These are phyloP conservation scores for Pugionium cornutum DNA, from an alignment of 345 rosid species.

Conservation along the genomic window DNA sequence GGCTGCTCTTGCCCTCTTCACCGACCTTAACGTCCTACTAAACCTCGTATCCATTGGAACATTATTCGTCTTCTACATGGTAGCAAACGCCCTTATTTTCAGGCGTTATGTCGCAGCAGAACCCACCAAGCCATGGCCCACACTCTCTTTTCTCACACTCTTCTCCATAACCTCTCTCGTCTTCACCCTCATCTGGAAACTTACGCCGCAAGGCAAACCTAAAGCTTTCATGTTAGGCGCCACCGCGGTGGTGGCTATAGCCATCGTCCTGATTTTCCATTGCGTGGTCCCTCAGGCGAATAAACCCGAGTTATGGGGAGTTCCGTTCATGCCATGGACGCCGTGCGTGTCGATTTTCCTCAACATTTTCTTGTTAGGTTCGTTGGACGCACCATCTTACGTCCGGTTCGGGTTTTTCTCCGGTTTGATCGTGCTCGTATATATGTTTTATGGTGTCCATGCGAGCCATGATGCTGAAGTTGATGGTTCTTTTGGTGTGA, in stretches of 20 bases:
- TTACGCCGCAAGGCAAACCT: slow-evolving; percentile 51
- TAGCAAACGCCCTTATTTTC: slow-evolving; percentile 81
- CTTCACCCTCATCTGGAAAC: slow-evolving; percentile 71
- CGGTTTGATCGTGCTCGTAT: slow-evolving; percentile 56
- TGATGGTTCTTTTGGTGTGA: slow-evolving; percentile 44
- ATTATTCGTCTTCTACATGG: slow-evolving; percentile 92
- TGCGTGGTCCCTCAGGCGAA: slow-evolving; percentile 61
- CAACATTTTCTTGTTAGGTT: slow-evolving; percentile 78
- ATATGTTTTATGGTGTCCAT: slow-evolving; percentile 83
- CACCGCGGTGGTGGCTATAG: slow-evolving; percentile 46
- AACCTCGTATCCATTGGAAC: slow-evolving; percentile 92
- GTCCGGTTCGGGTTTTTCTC: slow-evolving; percentile 73
- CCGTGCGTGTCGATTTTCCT: slow-evolving; percentile 79
- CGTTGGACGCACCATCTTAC: slow-evolving; percentile 67
- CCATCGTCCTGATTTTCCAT: slow-evolving; percentile 51
- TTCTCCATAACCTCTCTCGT: slow-evolving; percentile 60
- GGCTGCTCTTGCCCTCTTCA: slow-evolving; percentile 75
- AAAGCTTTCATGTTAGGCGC: slow-evolving; percentile 61
- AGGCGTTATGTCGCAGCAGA: slow-evolving; percentile 69
- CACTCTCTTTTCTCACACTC: slow-evolving; percentile 64
- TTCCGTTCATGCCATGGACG: slow-evolving; percentile 90
- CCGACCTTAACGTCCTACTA: slow-evolving; percentile 69
- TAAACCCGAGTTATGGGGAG: slow-evolving; percentile 86
- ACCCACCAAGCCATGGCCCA: slow-evolving; percentile 73
- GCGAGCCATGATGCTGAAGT: slow-evolving; percentile 84